A percentile compares a stretch with the other conserved stretches of the same genome.
phyloP scores from a whole-genome alignment of 805 yeast species.

The Candida easanensis region DNA sequence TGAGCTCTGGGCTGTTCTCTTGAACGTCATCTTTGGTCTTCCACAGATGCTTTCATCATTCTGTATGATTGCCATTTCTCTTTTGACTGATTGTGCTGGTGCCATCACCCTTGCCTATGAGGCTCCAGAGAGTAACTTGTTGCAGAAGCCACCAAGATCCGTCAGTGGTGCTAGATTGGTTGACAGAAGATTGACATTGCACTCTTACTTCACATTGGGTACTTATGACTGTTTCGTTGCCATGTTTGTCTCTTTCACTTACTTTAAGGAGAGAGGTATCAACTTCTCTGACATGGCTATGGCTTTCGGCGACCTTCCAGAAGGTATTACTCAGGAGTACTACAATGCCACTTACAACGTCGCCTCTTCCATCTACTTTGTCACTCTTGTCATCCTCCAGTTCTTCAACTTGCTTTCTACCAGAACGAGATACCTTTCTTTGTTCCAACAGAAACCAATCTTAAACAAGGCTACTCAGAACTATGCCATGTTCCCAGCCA shows the following conservation, averaged over 20 bases:
- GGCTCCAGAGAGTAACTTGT: conserved; percentile 39
- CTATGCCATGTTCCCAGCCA: conserved; percentile 31
- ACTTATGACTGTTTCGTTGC: conserved; percentile 39
- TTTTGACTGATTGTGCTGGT: conserved; percentile 45
- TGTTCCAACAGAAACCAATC: conserved; percentile 41
- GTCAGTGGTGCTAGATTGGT: conserved; percentile 40
- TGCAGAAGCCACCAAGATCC: conserved; percentile 41
- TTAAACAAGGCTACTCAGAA: conserved; percentile 27
- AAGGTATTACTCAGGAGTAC: conserved; percentile 22
- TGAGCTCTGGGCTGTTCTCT: conserved; percentile 48
- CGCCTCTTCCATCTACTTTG: conserved; percentile 45
- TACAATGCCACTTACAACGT: conserved; percentile 27
- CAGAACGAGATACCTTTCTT: conserved; percentile 40
- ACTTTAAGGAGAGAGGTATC: conserved; percentile 36
- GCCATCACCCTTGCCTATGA: conserved; percentile 46
- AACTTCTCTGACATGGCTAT: conserved; percentile 34
- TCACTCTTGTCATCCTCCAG: conserved; percentile 46
- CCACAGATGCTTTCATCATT: conserved; percentile 49
- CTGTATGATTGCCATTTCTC: conserved; percentile 48
- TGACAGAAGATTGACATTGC: conserved; percentile 37
- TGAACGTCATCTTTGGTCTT: conserved; percentile 46
- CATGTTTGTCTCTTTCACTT: conserved; percentile 37
- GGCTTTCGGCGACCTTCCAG: conserved; percentile 34
- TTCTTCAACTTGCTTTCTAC: conserved; percentile 42
- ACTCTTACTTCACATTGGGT: conserved; percentile 43